These are phyloP conservation scores for Rhynchospora breviuscula DNA, from an alignment of 176 grass and related monocot genomes.

Conservation along the genomic window DNA sequence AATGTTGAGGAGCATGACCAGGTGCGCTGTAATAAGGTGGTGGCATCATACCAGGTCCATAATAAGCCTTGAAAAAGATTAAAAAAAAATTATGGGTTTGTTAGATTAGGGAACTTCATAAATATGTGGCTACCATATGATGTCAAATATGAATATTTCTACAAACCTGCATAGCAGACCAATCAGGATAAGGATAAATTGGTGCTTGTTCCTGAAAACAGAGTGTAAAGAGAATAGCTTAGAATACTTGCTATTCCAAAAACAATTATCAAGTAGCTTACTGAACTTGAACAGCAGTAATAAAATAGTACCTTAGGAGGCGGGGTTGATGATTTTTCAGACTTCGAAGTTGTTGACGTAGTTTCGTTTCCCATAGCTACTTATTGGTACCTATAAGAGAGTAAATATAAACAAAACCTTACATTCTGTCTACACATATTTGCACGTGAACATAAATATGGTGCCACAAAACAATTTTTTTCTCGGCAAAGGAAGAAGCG, in stretches of 20 bases:
- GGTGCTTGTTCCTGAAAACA: slow-evolving; percentile 52
- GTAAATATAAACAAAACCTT: slow-evolving; percentile 10
- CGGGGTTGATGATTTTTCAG: slow-evolving; percentile 47
- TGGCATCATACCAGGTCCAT: slow-evolving; percentile 71
- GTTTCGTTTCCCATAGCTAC: slow-evolving; percentile 53
- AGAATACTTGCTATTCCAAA: slow-evolving; percentile 1
- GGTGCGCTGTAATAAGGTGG: slow-evolving; percentile 48
- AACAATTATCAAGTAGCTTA: not conserved
- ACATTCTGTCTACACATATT: not conserved
- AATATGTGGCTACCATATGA: not conserved
- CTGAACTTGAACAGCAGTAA: not conserved
- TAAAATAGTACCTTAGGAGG: slow-evolving; percentile 51
- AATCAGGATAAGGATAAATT: slow-evolving; percentile 68
- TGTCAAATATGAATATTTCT: not conserved
- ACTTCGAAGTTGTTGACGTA: slow-evolving; percentile 49
- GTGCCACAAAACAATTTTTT: not conserved
- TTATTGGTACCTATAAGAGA: slow-evolving; percentile 17
- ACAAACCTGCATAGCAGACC: slow-evolving; percentile 62
- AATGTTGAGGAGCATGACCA: slow-evolving; percentile 54
- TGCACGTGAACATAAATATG: not conserved
- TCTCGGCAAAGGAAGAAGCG: not conserved
- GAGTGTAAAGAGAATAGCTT: slow-evolving; percentile 17
- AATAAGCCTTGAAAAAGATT: slow-evolving; percentile 56
- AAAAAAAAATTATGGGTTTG: not conserved
- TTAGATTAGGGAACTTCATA: slow-evolving; percentile 7